Percentiles rank a stretch among this genome's conserved stretches.
phyloP scores from a whole-genome alignment of 495 filamentous ascomycete genomes.

The Filosporella fistucella region DNA sequence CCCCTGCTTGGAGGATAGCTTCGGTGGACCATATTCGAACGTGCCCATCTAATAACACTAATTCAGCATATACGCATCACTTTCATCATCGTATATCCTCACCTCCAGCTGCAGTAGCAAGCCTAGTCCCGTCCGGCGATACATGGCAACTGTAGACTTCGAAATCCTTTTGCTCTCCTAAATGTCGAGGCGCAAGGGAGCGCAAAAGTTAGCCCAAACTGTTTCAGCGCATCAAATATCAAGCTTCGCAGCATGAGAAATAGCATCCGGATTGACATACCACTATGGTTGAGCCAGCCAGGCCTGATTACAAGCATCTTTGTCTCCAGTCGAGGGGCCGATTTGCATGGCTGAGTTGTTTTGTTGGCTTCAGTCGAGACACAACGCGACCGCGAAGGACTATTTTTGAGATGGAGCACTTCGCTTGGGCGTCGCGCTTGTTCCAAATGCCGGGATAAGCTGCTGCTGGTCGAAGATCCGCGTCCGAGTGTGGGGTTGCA shows the following conservation, averaged over 20 bases:
- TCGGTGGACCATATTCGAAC: slow-evolving; percentile 97
- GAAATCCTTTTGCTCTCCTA: slow-evolving; percentile 93
- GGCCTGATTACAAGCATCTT: slow-evolving; percentile 90
- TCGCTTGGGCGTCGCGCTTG: not conserved
- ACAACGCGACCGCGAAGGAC: slow-evolving; percentile 14
- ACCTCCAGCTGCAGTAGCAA: slow-evolving; percentile 94
- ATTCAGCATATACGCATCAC: slow-evolving; percentile 1
- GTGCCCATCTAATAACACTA: slow-evolving; percentile 67
- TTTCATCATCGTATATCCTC: slow-evolving; percentile 27
- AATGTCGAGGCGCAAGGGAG: slow-evolving; percentile 7
- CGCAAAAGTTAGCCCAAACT: slow-evolving; percentile 11
- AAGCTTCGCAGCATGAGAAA: not conserved
- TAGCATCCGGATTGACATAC: slow-evolving; percentile 38
- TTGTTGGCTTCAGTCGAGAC: slow-evolving; percentile 1
- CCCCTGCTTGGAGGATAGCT: slow-evolving; percentile 74
- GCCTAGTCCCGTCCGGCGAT: slow-evolving; percentile 83
- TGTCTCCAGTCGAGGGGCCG: slow-evolving; percentile 13
- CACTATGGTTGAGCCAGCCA: slow-evolving; percentile 87
- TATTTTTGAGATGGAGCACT: slow-evolving; percentile 1
- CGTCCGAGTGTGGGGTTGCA: too few relatives aligned
- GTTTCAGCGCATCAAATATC: slow-evolving; percentile 1
- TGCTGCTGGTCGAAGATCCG: not conserved
- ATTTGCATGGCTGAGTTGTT: slow-evolving; percentile 21
- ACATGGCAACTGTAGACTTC: slow-evolving; percentile 98
- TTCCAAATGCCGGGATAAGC: not conserved